phyloP scores from a whole-genome alignment of 495 filamentous ascomycete genomes.

The Melanomma pulvis-pyrius region DNA sequence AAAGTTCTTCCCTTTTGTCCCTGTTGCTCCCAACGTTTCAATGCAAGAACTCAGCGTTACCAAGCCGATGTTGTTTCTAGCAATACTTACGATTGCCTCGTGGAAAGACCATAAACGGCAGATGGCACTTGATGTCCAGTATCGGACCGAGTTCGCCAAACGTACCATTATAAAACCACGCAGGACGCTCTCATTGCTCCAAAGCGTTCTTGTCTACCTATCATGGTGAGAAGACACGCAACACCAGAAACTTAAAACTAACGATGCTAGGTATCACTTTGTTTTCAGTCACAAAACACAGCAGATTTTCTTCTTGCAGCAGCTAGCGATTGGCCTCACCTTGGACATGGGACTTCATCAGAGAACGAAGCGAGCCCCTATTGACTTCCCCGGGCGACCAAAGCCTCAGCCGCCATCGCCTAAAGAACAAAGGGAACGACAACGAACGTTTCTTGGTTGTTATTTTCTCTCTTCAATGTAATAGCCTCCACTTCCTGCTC shows the following conservation, averaged over 20 bases:
- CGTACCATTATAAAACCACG: slow-evolving; percentile 27
- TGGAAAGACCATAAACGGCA: slow-evolving; percentile 23
- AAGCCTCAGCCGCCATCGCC: neutral
- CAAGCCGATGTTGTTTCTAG: slow-evolving; percentile 30
- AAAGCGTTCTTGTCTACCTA: slow-evolving; percentile 31
- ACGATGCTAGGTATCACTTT: slow-evolving; percentile 28
- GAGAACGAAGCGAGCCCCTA: neutral
- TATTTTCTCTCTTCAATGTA: slow-evolving; percentile 44
- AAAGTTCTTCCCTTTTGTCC: slow-evolving; percentile 24
- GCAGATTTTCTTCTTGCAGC: slow-evolving; percentile 16
- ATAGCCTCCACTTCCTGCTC: neutral
- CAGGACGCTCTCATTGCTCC: slow-evolving; percentile 27
- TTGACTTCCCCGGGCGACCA: slow-evolving; percentile 13
- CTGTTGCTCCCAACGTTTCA: slow-evolving; percentile 5
- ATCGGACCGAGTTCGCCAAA: slow-evolving; percentile 27
- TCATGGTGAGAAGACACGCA: slow-evolving; percentile 10
- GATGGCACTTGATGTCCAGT: slow-evolving; percentile 15
- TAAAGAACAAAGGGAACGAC: slow-evolving; percentile 32
- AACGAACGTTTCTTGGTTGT: slow-evolving; percentile 41
- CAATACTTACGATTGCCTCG: slow-evolving; percentile 24
- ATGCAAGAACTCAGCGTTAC: slow-evolving; percentile 1
- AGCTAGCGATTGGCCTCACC: slow-evolving; percentile 26
- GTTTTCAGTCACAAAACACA: slow-evolving; percentile 33
- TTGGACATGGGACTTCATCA: slow-evolving; percentile 28
- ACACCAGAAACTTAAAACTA: neutral